Conservation (phyloP, 352 stramenopile genomes). For the Globisporangium splendens region DNA sequence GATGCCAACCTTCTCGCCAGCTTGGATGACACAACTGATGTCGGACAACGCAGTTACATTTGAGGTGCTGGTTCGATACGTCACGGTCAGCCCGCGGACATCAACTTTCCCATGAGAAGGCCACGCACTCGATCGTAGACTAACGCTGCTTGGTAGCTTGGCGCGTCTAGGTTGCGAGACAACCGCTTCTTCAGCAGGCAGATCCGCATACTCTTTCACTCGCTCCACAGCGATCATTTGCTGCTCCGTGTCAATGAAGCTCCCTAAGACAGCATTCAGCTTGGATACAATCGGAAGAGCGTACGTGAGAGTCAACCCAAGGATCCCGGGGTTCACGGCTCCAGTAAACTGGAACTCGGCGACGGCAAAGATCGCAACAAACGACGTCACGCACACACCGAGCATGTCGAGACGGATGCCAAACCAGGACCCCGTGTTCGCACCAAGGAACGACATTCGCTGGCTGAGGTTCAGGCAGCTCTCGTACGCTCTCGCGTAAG, state of each 20-base stretch:
- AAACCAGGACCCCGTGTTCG: conserved; percentile 80
- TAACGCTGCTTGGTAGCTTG: background rate
- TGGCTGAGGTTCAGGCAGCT: conserved; percentile 60
- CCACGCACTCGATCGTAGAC: conserved; percentile 22
- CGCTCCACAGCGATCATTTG: conserved; percentile 91
- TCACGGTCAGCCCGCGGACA: conserved; percentile 49
- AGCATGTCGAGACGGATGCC: conserved; percentile 81
- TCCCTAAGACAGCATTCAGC: conserved; percentile 80
- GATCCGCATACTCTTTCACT: conserved; percentile 74
- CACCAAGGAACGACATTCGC: conserved; percentile 68
- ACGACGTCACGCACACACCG: conserved; percentile 76
- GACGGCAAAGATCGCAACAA: conserved; percentile 78
- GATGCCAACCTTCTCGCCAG: conserved; percentile 73
- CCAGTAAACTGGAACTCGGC: conserved; percentile 54
- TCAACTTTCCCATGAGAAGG: conserved; percentile 46
- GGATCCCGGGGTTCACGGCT: conserved; percentile 57
- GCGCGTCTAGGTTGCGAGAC: conserved; percentile 10
- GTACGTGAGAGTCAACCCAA: conserved; percentile 91
- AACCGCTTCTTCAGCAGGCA: conserved; percentile 45
- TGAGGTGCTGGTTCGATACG: conserved; percentile 17
- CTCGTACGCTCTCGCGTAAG: conserved; percentile 44
- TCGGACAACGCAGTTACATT: conserved; percentile 33
- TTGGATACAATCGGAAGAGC: conserved; percentile 86
- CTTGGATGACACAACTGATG: conserved; percentile 42
- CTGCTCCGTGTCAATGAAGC: conserved; percentile 87